Evolutionary conservation across 768 basidiomycete genomes (phyloP), one percentile per base, ranked within the genome.

Genomic region (Trametes meyenii): DNA sequence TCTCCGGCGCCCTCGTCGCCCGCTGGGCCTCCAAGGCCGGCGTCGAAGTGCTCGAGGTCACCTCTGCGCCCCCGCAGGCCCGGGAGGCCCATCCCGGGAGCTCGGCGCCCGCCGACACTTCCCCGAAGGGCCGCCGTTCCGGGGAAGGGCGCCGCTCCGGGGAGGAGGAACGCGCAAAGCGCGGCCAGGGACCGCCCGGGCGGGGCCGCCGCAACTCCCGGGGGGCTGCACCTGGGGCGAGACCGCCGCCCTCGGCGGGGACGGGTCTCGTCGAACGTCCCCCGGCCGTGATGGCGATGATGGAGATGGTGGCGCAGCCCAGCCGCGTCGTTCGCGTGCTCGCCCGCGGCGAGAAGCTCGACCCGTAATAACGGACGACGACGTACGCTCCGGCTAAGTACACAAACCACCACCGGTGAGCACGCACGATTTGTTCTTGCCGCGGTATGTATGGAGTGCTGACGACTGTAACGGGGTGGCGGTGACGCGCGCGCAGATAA

Each of bases 291-390:
- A 84, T 86, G 80, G 86, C 88, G 4, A 90, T 92, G 89, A 90
- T 89, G 88, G 87, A 87, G 64, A 83, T 84, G 72, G 81, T 89
- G 10, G 78, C 86, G 21, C 87, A 90, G 65, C 87, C 89, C 7
- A 87, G 83, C 72, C 87, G 85, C 63, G 87, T 89, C 64, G 86
- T 93, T 36, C 80, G 90, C 24, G 87, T 94, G 29, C 83, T 94
- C 61, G 89, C 92, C 1, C 84, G 92, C 13, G 92, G 92, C 35
- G 92, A 94, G 80, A 92, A 92, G 73, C 74, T 94, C 55, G 90
- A 94, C 44, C 83, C 82, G 29, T 64, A 60, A 69, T 33, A 13
- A 40, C 36, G 6, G n/a, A 23, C 8, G 35, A 23, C 14, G 29
- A 8, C 29, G 29, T 33, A 33, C 29, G 4, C 29, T 33, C 29